These are phyloP conservation scores for Bipolaris cookei DNA, from an alignment of 2,329 filamentous ascomycete genomes.

Conservation along the genomic window DNA sequence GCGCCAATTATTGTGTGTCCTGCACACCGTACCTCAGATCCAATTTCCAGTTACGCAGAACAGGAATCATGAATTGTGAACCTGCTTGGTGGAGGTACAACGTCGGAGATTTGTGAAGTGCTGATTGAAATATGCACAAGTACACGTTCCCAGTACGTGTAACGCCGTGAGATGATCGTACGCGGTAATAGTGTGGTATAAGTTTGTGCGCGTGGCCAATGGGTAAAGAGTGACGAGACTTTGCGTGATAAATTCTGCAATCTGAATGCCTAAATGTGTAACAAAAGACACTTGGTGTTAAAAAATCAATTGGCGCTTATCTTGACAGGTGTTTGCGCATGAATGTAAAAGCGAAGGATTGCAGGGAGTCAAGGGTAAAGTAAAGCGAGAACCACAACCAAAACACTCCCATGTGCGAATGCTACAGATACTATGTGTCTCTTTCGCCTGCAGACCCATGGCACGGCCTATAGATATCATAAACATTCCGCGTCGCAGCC, in stretches of 20 bases:
- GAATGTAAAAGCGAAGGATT: not conserved
- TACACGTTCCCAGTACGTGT: conserved; percentile 8
- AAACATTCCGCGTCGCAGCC: conserved; percentile 10
- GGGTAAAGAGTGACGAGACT: conserved; percentile 3
- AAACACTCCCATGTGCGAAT: not conserved
- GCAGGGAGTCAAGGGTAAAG: not conserved
- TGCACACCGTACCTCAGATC: not conserved
- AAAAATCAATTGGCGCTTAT: not conserved
- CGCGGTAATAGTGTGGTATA: conserved; percentile 11
- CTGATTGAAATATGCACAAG: conserved; percentile 1
- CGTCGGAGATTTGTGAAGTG: not conserved
- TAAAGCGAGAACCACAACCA: conserved; percentile 1
- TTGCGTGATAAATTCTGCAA: conserved; percentile 8
- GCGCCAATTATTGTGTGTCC: not conserved
- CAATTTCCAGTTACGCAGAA: not conserved
- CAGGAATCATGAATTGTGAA: not conserved
- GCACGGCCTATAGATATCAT: not conserved
- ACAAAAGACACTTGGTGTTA: not conserved
- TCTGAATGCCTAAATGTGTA: not conserved
- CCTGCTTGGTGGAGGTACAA: not conserved
- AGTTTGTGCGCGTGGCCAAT: conserved; percentile 12
- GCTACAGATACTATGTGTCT: not conserved
- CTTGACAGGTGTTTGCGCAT: not conserved
- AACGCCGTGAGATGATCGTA: conserved; percentile 13
- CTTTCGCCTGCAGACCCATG: not conserved